phyloP scores from a whole-genome alignment of 2,329 filamentous ascomycete species.

The Colletotrichum viniferum region DNA sequence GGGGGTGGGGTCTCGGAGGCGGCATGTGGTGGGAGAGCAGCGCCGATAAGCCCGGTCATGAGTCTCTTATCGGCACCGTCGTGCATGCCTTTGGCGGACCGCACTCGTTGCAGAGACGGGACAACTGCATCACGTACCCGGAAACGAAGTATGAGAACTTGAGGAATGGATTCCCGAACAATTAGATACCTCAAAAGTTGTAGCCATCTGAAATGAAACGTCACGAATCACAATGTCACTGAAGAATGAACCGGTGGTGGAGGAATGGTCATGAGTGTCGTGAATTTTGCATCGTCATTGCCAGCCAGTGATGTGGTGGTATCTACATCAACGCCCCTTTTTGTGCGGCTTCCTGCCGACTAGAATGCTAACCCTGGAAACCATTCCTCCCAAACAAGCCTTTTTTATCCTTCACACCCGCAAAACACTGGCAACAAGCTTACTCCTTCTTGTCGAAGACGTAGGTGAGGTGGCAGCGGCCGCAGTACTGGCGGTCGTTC shows the following conservation, averaged over 20 bases:
- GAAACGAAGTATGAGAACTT: conserved; percentile 75
- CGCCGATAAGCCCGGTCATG: conserved; percentile 68
- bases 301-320: conserved; percentile 34
- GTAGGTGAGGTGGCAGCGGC: conserved; percentile 75
- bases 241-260: not conserved
- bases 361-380: conserved; percentile 22
- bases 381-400: conserved; percentile 15
- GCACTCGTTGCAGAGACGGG: conserved; percentile 49
- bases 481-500: conserved; percentile 99
- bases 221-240: not conserved
- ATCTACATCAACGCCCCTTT: conserved; percentile 48
- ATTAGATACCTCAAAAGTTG: not conserved
- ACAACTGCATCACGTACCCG: conserved; percentile 69
- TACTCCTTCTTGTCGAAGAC: conserved; percentile 71
- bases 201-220: not conserved
- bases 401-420: conserved; percentile 15
- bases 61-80: conserved; percentile 72
- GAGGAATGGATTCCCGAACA: conserved; percentile 54
- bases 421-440: conserved; percentile 6
- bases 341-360: conserved; percentile 32
- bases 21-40: conserved; percentile 99
- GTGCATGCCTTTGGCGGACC: conserved; percentile 63
- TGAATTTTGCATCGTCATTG: conserved; percentile 25
- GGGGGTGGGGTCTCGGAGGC: conserved; percentile 71
- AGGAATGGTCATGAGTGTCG: conserved; percentile 16